These are phyloP conservation scores for Saposhnikovia divaricata DNA, from an alignment of 129 eudicot species.

Conservation along the genomic window DNA sequence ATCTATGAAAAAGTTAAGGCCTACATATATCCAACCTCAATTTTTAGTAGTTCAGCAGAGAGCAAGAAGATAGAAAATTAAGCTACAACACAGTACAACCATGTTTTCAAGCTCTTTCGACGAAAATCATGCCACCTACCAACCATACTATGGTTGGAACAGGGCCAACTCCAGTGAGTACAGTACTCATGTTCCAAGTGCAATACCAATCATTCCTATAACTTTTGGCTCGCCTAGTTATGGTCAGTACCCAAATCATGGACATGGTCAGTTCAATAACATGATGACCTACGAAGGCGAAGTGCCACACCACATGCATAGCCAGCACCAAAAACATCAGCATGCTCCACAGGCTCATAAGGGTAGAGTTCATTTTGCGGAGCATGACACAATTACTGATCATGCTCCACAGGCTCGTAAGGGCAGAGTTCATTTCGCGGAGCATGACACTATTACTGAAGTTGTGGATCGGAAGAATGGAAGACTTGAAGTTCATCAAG, in stretches of 20 bases:
- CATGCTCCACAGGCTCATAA: constrained; percentile 16
- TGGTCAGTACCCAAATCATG: constrained; percentile 9
- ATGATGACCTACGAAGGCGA: neutral
- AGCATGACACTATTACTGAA: constrained; percentile 12
- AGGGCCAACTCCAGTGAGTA: constrained; percentile 11
- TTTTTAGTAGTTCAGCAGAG: neutral
- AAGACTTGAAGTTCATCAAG: constrained; percentile 8
- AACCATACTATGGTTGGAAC: constrained; percentile 11
- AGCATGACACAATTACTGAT: constrained; percentile 7
- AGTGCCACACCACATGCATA: neutral
- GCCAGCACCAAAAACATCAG: neutral
- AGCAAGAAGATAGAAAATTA: neutral
- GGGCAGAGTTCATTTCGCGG: constrained; percentile 27
- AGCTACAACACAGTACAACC: neutral
- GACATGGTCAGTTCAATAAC: neutral
- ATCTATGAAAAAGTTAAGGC: neutral
- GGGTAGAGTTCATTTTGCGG: constrained; percentile 27
- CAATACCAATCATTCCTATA: constrained; percentile 10
- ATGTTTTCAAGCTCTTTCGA: constrained; percentile 10
- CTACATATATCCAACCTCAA: constrained; percentile 8
- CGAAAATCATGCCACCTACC: neutral
- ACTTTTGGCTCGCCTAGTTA: neutral
- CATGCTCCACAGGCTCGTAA: constrained; percentile 19
- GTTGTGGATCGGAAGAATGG: neutral
- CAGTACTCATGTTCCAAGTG: neutral